Percentiles rank a stretch among this genome's conserved stretches.
Conservation (phyloP, 225 moss, liverwort and hornwort genomes). For the Climacium dendroides region DNA sequence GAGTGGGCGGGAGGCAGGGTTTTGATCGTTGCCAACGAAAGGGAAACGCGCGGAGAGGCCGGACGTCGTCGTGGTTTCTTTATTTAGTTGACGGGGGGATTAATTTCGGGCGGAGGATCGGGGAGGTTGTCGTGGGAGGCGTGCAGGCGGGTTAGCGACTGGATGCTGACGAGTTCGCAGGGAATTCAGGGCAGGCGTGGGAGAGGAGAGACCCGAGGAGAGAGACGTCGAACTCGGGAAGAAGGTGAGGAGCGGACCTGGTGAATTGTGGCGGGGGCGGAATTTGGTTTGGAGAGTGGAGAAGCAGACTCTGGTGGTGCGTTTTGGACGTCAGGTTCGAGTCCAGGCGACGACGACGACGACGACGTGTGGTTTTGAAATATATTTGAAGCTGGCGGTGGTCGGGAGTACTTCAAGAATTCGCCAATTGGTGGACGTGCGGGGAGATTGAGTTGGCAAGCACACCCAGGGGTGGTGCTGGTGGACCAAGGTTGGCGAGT, state of each 20-base stretch:
- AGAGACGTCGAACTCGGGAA: background rate
- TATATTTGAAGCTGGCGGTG: background rate
- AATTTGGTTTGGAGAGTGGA: background rate
- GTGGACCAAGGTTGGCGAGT: slow-evolving; percentile 36
- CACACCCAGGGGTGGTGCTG: background rate
- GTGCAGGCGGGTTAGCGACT: background rate
- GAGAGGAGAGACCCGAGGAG: background rate
- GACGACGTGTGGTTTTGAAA: background rate
- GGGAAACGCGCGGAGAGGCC: background rate
- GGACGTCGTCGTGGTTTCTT: background rate
- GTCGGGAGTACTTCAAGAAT: background rate
- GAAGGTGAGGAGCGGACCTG: slow-evolving; percentile 30
- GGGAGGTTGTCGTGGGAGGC: background rate
- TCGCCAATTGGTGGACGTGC: slow-evolving; percentile 10
- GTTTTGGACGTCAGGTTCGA: background rate
- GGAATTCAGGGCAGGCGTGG: background rate
- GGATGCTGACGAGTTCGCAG: background rate
- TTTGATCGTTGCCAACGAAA: background rate
- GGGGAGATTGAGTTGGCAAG: background rate
- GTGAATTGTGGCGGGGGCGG: background rate
- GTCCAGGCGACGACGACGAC: background rate
- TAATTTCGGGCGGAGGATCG: background rate
- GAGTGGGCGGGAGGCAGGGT: background rate
- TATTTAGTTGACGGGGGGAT: background rate
- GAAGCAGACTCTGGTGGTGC: background rate